Evolutionary conservation across 495 filamentous ascomycete genomes (phyloP).

Genomic region (Penicillium lividum): DNA sequence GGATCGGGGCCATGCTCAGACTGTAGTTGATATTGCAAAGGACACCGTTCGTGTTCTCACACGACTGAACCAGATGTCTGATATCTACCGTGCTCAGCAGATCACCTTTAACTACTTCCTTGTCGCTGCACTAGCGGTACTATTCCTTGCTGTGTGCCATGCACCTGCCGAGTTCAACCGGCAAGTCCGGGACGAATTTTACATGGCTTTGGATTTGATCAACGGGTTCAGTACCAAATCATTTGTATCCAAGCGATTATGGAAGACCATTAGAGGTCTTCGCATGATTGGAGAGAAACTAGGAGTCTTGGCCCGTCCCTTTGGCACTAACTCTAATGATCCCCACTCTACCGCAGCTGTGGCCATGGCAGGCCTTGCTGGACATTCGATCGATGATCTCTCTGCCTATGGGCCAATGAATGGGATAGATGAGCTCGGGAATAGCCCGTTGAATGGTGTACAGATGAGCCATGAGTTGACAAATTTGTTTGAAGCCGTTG

Average conservation of each 20-base stretch:
- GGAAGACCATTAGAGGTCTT: slow-evolving; percentile 77
- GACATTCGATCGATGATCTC: slow-evolving; percentile 64
- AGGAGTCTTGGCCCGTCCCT: slow-evolving; percentile 60
- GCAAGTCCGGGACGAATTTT: slow-evolving; percentile 78
- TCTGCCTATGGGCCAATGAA: slow-evolving; percentile 53
- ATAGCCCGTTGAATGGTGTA: slow-evolving; percentile 60
- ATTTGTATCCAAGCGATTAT: slow-evolving; percentile 75
- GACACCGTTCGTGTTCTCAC: slow-evolving; percentile 76
- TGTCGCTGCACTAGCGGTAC: slow-evolving; percentile 73
- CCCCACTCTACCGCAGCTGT: slow-evolving; percentile 68
- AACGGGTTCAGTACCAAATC: slow-evolving; percentile 77
- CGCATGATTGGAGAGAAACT: slow-evolving; percentile 79
- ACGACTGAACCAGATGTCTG: slow-evolving; percentile 73
- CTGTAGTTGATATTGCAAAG: slow-evolving; percentile 74
- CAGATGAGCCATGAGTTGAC: slow-evolving; percentile 67
- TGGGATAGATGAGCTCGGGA: slow-evolving; percentile 51
- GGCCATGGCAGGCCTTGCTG: slow-evolving; percentile 73
- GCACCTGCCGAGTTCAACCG: slow-evolving; percentile 75
- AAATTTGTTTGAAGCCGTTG: slow-evolving; percentile 70
- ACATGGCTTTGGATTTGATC: slow-evolving; percentile 80
- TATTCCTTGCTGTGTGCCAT: slow-evolving; percentile 82
- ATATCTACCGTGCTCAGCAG: slow-evolving; percentile 78
- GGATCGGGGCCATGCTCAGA: slow-evolving; percentile 66
- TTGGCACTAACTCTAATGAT: slow-evolving; percentile 46
- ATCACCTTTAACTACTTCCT: slow-evolving; percentile 88